Base-by-base conservation (phyloP, 2,329 filamentous ascomycete species). In the Dothistroma septosporum region DNA sequence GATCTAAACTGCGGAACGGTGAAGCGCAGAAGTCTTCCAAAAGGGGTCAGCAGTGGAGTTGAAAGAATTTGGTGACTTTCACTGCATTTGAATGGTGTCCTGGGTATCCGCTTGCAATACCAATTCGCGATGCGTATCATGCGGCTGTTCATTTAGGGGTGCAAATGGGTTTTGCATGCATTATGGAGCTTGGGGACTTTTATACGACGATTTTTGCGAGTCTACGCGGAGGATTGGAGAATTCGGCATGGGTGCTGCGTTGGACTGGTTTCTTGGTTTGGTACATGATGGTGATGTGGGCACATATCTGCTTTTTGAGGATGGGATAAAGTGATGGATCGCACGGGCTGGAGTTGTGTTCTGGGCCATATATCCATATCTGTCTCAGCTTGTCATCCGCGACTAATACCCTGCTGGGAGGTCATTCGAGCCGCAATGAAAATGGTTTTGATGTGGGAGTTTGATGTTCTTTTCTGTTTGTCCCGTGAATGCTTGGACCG, bases 41-140 rank as follows among this genome's bases (percentile, higher is more conserved):
- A 57, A 57, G 49, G 59, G 57, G 50, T 61, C 60, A 63, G 61
- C 61, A 52, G 61, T 57, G 63, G 61, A 64, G 61, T 61, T 61
- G 47, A 28, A 52, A 49, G 46, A 58, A 60, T 52, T 61, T 60
- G 59, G 24, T 49, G 47, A 58, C 60, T 64, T 62, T 62, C 54
- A 59, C 33, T 53, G 64, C 61, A 64, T 66, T 61, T 61, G 58
- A 60, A n/a, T 41, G 64, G 64, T 62, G 64, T 66, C 59, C 47
- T 53, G 53, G 58, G 3, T 3, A 56, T 58, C 46, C 59, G 58
- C 47, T 50, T 50, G 47, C 47, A 50, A 53, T 53, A 53, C 50
- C 50, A 53, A 33, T 35, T 44, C 55, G 41, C 52, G 47, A 28
- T 28, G 50, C 54, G 56, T 52, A 53, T 57, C 59, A 53, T 54